Evolutionary conservation across 2,329 filamentous ascomycete genomes (phyloP), one percentile per base, ranked within the genome.

Genomic region (Colletotrichum brevisporum): DNA sequence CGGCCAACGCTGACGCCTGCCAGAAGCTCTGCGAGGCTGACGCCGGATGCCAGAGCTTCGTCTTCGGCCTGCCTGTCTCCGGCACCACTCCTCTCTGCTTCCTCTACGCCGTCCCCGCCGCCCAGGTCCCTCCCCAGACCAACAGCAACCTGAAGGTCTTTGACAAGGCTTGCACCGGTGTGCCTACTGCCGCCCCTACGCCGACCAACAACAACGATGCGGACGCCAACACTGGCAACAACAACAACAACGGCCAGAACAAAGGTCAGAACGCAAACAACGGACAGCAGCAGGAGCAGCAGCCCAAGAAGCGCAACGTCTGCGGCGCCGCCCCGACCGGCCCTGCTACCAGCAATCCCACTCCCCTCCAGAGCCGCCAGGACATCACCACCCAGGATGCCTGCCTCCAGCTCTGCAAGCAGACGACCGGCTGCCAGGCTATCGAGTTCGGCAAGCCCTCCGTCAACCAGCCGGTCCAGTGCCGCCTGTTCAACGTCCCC

Each of bases 401-500:
- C 56, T 70, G 67, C 63, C 53, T 70, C 10, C 52, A 51, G 31
- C 63, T 70, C 27, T 70, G 63, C 67, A 62, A 58, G 57, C 31
- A 66, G 48, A 70, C 51, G 45, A 43, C 57, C 13, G 75, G 76
- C 8, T 73, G 72, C 63, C 76, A 76, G 76, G 74, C 69, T 12
- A 68, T 76, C 24, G 75, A 77, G 52, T 77, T 76, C 67, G 74
- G 76, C 75, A 62, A 69, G 75, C 47, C 26, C 15, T 54, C 36
- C 31, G 24, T 41, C 51, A 54, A 58, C 48, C 52, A 53, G 48
- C 54, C 65, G 15, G 48, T 43, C 27, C 41, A 69, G 60, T 71
- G 69, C 65, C 21, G 55, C 47, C 65, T 71, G 39, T 71, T 62
- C 55, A 55, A 54, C 55, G 54, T 64, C 24, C 53, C 57, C 10